Evolutionary conservation across 2,329 filamentous ascomycete species (phyloP), one percentile per base, ranked within the genome.

Genomic region (Pezicula rhizophila): DNA sequence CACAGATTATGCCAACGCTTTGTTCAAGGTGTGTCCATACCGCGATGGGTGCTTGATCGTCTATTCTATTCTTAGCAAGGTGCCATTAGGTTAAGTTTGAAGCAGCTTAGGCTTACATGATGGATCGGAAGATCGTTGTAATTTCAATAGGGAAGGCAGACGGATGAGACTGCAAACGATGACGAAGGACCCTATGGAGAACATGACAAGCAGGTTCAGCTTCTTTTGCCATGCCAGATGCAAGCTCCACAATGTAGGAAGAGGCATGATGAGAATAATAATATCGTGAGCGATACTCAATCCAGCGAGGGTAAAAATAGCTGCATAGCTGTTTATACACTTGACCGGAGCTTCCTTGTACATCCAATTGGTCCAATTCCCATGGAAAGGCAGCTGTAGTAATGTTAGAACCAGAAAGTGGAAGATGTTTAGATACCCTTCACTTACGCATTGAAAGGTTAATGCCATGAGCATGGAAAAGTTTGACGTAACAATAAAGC

Each of bases 1-100:
- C 68, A 53, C 68, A 69, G 40, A 69, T 69, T 33, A 70, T 69
- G 3, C 67, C 67, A 4, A 63, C 61, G 49, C 67, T 68, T 56
- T 64, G 66, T 62, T 71, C 68, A 23, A 70, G 26, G 40, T 52
- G 48, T 4, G 52, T 55, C 42, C 47, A 57, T 11, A 55, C 31
- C 5, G 49, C 47, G 18, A 55, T 45, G 3, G 52, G 52, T 10
- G 50, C 50, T 49, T 57, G 52, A 26, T 57, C 52, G 34, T 48
- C 52, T 56, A 25, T 26, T 25, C 17, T 12, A 3, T 11, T 40
- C 8, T 20, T 11, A 18, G 8, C 11, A 40, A 20, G 38, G n/a
- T 14, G 17, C 23, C 14, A 14, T 20, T 18, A 10, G 12, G 17
- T 6, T 12, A 15, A 23, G 7, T 10, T 28, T 31, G 28, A 23